Evolutionary conservation across 2,329 filamentous ascomycete genomes (phyloP), one percentile per base, ranked within the genome.

Genomic region (Phialophora macrospora): DNA sequence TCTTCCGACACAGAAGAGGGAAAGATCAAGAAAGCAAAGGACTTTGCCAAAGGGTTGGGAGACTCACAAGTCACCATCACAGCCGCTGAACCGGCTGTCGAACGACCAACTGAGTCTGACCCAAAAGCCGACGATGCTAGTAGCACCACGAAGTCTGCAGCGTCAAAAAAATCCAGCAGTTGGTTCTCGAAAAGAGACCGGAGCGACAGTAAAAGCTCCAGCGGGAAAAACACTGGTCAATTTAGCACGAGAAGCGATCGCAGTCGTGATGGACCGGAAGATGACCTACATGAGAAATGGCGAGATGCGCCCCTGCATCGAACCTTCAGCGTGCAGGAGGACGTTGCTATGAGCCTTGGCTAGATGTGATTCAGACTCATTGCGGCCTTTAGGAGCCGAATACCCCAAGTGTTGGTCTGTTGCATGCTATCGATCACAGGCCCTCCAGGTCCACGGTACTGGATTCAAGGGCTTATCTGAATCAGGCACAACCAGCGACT

Each of bases 271-370:
- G 69, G 63, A 9, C 69, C 67, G 8, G 63, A 72, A 11, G 69
- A 72, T 44, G 70, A 72, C 62, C 56, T 70, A 30, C 54, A 62
- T 17, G 70, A 71, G 30, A 58, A 62, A 46, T 72, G 69, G 69
- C 62, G 64, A 55, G 68, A 72, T 56, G 14, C 59, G 8, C 28
- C 32, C 28, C 44, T 32, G 22, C 66, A 68, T 20, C 22, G 68
- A 28, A 34, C 58, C 11, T 70, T 70, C 54, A 64, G 66, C 48
- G 64, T 68, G 12, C 66, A 68, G 41, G 68, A 70, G 57, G 68
- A 70, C 46, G 46, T 70, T 58, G 66, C 62, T 24, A 70, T 70
- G 68, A 68, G 63, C 48, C 59, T 70, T 20, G 68, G 68, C 28
- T 70, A 44, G 38, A 44, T 28, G 49, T 49, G 22, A 30, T 46